Conservation (phyloP, 208 protist genomes). For the Sergeia podlipaevii region DNA sequence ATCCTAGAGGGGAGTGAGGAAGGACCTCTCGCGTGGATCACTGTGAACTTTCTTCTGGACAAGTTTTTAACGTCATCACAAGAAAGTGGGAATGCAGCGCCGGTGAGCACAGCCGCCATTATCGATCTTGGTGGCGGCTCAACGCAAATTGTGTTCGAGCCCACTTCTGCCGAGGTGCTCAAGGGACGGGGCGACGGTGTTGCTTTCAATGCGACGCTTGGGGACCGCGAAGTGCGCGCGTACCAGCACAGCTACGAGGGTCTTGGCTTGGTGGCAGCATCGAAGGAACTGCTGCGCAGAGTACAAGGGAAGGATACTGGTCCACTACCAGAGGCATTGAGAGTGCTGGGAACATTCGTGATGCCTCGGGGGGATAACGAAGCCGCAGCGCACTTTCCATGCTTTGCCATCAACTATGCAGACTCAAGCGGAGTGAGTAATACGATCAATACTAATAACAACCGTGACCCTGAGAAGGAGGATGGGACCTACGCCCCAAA, state of each 20-base stretch:
- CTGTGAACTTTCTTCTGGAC: conserved; percentile 77
- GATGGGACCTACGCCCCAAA: conserved; percentile 3
- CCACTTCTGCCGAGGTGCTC: conserved; percentile 10
- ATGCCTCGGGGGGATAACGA: not conserved
- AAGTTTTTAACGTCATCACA: conserved; percentile 6
- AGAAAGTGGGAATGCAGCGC: too few species aligned
- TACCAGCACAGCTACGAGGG: conserved; percentile 88
- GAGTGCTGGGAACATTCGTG: not conserved
- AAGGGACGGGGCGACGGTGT: too few species aligned
- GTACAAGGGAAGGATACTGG: conserved; percentile 15
- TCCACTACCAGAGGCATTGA: not conserved
- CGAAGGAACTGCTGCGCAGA: conserved; percentile 25
- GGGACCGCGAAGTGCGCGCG: conserved; percentile 23
- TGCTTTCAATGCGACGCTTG: conserved; percentile 20
- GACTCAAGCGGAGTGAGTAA: not conserved
- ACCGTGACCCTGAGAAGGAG: too few species aligned
- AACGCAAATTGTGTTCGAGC: conserved; percentile 77
- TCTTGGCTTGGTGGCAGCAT: conserved; percentile 63
- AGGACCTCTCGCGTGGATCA: conserved; percentile 78
- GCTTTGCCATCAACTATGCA: too few species aligned
- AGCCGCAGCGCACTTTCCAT: too few species aligned
- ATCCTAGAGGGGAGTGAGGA: conserved; percentile 82
- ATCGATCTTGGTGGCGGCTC: conserved; percentile 82
- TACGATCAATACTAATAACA: too few species aligned
- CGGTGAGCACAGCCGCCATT: conserved; percentile 31